These are phyloP conservation scores for Gossypium rotundifolium DNA, from an alignment of 345 rosid species.

Conservation along the genomic window DNA sequence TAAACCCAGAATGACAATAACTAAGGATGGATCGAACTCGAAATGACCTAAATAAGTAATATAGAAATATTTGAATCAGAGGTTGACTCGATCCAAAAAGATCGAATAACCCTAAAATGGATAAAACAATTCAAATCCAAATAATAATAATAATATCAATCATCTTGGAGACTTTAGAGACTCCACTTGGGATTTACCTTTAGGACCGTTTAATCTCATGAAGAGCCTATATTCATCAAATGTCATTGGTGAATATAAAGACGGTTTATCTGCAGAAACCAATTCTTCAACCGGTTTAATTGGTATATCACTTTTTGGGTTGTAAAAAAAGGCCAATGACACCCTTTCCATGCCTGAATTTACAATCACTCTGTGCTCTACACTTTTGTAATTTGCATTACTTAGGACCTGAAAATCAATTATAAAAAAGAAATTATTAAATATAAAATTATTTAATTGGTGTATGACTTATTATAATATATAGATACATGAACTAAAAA, in stretches of 20 bases:
- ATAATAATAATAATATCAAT: not conserved
- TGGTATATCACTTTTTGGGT: slow-evolving; percentile 78
- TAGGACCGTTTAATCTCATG: slow-evolving; percentile 70
- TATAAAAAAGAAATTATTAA: not conserved
- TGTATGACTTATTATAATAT: too few species aligned
- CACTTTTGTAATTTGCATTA: slow-evolving; percentile 81
- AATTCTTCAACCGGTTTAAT: slow-evolving; percentile 63
- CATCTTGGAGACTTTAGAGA: slow-evolving; percentile 37
- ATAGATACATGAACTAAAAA: not conserved
- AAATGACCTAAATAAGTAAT: too few species aligned
- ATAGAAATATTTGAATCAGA: too few species aligned
- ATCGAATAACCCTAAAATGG: too few species aligned
- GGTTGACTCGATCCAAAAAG: too few species aligned
- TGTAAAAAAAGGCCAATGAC: slow-evolving; percentile 88
- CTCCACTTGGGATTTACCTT: slow-evolving; percentile 85
- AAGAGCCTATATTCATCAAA: slow-evolving; percentile 76
- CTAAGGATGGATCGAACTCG: too few species aligned
- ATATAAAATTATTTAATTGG: too few species aligned
- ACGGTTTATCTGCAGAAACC: slow-evolving; percentile 46
- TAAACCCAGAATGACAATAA: too few species aligned
- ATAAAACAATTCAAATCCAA: not conserved
- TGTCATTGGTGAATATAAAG: slow-evolving; percentile 67
- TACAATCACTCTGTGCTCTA: slow-evolving; percentile 87
- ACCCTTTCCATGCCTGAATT: slow-evolving; percentile 59
- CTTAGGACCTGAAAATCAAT: slow-evolving; percentile 52